These are phyloP conservation scores for Camelina hispida DNA, from an alignment of 345 rosid species.

Conservation along the genomic window DNA sequence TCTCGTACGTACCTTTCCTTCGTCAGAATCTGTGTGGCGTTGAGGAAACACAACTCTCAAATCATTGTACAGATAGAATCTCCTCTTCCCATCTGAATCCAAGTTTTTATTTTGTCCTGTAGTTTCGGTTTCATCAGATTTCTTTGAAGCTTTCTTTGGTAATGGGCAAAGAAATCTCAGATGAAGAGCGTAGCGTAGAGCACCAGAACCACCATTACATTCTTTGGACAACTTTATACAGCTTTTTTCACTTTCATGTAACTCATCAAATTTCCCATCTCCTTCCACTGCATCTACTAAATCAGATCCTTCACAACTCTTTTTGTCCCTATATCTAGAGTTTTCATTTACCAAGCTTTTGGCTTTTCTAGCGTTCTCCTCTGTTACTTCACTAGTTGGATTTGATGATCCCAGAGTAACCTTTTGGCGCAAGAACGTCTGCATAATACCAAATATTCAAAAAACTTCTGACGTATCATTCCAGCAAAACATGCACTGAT, in stretches of 20 bases:
- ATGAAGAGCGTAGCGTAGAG: slow-evolving; percentile 89
- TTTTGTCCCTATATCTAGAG: slow-evolving; percentile 31
- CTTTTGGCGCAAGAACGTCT: slow-evolving; percentile 97
- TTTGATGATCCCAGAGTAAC: slow-evolving; percentile 69
- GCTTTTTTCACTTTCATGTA: slow-evolving; percentile 38
- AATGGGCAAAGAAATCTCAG: slow-evolving; percentile 80
- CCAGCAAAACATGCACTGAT: not conserved
- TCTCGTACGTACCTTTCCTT: slow-evolving; percentile 77
- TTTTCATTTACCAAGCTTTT: slow-evolving; percentile 33
- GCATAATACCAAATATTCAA: slow-evolving; percentile 6
- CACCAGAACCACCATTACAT: slow-evolving; percentile 59
- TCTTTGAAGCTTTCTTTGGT: slow-evolving; percentile 62
- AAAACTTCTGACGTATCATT: slow-evolving; percentile 3
- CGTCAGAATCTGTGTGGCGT: slow-evolving; percentile 93
- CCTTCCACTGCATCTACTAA: slow-evolving; percentile 37
- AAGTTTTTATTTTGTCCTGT: slow-evolving; percentile 46
- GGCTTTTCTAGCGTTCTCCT: slow-evolving; percentile 43
- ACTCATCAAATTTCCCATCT: slow-evolving; percentile 40
- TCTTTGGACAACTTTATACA: slow-evolving; percentile 60
- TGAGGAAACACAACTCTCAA: slow-evolving; percentile 90
- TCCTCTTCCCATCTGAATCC: slow-evolving; percentile 58
- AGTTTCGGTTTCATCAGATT: slow-evolving; percentile 50
- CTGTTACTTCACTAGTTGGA: slow-evolving; percentile 50
- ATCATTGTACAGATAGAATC: slow-evolving; percentile 86
- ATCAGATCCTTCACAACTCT: slow-evolving; percentile 46